Percentiles rank a stretch among this genome's conserved stretches.
These are phyloP conservation scores for Globisporangium emineosum DNA, from an alignment of 352 stramenopile species.

Conservation along the genomic window DNA sequence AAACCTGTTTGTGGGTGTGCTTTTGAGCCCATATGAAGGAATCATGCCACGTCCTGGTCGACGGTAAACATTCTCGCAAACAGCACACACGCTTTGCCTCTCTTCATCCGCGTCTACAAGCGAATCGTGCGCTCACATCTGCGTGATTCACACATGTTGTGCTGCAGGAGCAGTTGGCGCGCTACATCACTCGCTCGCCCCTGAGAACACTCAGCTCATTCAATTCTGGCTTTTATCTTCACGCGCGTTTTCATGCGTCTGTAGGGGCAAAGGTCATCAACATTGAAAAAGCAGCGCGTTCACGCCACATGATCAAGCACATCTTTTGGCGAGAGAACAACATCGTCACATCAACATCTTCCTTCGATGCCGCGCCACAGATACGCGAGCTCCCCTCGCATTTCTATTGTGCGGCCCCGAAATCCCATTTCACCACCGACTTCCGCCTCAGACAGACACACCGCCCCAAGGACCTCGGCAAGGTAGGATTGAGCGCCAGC, in stretches of 20 bases:
- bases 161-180: conserved; percentile 9
- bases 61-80: not conserved
- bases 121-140: not conserved
- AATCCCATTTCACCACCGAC: not conserved
- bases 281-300: not conserved
- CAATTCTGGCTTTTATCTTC: too few species aligned
- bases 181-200: not conserved
- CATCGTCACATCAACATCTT: not conserved
- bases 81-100: not conserved
- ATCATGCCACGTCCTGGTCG: not conserved
- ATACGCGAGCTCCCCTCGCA: not conserved
- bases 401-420: conserved; percentile 6
- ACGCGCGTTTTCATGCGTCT: not conserved
- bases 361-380: not conserved
- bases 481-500: too few species aligned
- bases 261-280: not conserved
- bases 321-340: not conserved
- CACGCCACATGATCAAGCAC: not conserved
- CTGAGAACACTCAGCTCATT: too few species aligned
- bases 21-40: not conserved
- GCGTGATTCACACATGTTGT: not conserved
- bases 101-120: not conserved
- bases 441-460: not conserved
- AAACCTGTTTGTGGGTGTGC: too few species aligned
- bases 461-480: too few species aligned